Percentiles rank a stretch among this genome's conserved stretches.
Conservation (phyloP, 345 rosid genomes). For the Iberis pinnata region DNA sequence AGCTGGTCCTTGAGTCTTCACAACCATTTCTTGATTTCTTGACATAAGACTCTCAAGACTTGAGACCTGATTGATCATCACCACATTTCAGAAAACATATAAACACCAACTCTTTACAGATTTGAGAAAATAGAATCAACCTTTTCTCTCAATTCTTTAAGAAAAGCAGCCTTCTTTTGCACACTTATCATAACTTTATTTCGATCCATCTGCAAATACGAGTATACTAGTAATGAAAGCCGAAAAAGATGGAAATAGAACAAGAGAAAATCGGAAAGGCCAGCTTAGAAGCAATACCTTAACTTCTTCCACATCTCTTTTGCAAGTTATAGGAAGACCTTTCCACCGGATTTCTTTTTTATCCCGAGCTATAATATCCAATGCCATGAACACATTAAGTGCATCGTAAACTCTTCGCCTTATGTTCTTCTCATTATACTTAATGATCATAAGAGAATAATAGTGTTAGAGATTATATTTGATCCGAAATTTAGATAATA, state of each 20-base stretch:
- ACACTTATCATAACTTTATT: constrained; percentile 26
- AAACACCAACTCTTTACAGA: too few relatives aligned
- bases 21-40: constrained; percentile 32
- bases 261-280: not conserved
- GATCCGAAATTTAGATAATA: not conserved
- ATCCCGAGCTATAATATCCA: constrained; percentile 38
- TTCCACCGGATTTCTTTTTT: constrained; percentile 46
- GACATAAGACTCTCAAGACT: constrained; percentile 34
- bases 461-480: not conserved
- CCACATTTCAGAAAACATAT: not conserved
- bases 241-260: not conserved
- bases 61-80: constrained; percentile 22
- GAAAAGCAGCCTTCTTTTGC: constrained; percentile 35
- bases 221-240: constrained; percentile 4
- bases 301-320: constrained; percentile 35
- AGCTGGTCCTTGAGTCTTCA: constrained; percentile 26
- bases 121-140: constrained; percentile 7
- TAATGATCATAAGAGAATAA: constrained; percentile 2
- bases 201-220: constrained; percentile 22
- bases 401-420: constrained; percentile 41
- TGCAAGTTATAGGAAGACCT: constrained; percentile 34
- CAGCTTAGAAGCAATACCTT: constrained; percentile 26
- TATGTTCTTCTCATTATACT: constrained; percentile 43
- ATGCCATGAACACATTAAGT: constrained; percentile 39
- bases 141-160: constrained; percentile 43